Evolutionary conservation across 495 filamentous ascomycete species (phyloP).

Genomic region (Hypoxylon cercidicola): DNA sequence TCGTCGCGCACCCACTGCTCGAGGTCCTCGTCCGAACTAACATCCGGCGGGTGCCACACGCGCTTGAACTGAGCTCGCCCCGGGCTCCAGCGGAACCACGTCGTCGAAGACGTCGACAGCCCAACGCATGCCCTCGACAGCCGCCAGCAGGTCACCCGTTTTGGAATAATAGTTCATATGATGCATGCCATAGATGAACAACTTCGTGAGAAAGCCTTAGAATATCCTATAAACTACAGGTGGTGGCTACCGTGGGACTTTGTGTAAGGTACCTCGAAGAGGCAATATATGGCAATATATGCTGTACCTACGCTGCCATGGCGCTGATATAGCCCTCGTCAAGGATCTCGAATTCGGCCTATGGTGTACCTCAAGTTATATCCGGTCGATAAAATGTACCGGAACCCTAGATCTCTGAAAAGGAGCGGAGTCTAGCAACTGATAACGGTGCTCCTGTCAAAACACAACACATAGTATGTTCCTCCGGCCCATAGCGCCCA

Average conservation of each 20-base stretch:
- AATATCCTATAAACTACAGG: slow-evolving; percentile 1
- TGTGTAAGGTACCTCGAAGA: background rate
- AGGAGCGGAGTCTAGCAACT: slow-evolving; percentile 12
- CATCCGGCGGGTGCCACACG: slow-evolving; percentile 59
- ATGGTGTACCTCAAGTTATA: slow-evolving; percentile 20
- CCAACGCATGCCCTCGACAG: slow-evolving; percentile 57
- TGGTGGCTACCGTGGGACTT: slow-evolving; percentile 13
- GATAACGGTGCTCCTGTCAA: slow-evolving; percentile 8
- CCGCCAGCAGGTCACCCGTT: slow-evolving; percentile 55
- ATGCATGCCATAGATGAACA: background rate
- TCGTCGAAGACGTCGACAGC: slow-evolving; percentile 52
- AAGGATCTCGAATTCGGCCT: background rate
- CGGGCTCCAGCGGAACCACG: slow-evolving; percentile 60
- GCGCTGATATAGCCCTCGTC: background rate
- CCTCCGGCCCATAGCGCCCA: background rate
- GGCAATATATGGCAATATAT: background rate
- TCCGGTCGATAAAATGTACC: background rate
- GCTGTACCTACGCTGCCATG: background rate
- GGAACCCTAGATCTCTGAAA: background rate
- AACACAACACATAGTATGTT: background rate
- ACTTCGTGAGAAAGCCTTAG: background rate
- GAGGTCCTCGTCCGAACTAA: slow-evolving; percentile 52
- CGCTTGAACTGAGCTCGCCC: slow-evolving; percentile 50
- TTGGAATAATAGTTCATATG: slow-evolving; percentile 14
- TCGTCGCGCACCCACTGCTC: slow-evolving; percentile 61